Percentiles rank a stretch among this genome's conserved stretches.
Evolutionary conservation across 108 stramenopile genomes (phyloP).

Genomic region (Aurantiochytrium sp.): DNA sequence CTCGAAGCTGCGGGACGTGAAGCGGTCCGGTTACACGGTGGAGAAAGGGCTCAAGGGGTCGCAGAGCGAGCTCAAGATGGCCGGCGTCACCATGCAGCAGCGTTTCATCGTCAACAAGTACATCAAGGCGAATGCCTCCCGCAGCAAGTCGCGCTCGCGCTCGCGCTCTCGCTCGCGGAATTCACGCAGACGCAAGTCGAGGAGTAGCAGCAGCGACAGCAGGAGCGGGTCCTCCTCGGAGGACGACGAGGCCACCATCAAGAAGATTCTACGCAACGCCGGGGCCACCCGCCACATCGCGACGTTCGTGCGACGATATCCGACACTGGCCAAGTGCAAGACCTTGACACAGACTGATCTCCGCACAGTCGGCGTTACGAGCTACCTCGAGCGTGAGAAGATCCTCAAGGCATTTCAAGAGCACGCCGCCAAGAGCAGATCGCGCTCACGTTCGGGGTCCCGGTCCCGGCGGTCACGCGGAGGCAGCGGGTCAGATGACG

Average conservation of each 20-base stretch:
- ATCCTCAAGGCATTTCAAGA: not conserved
- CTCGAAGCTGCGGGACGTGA: no score
- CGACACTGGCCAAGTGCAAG: not conserved
- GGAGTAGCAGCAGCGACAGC: not conserved
- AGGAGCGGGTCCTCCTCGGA: not conserved
- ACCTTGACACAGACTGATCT: not conserved
- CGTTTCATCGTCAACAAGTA: no score
- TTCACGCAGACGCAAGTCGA: not conserved
- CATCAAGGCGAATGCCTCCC: no score
- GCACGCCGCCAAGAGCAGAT: not conserved
- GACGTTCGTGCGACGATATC: not conserved
- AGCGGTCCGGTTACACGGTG: no score
- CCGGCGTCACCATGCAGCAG: no score
- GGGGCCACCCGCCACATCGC: not conserved
- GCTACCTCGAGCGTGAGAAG: not conserved
- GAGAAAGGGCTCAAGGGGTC: no score
- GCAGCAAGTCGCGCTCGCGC: no score
- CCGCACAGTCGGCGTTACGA: not conserved
- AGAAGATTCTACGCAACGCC: not conserved
- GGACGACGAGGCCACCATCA: not conserved
- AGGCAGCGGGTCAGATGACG: not conserved
- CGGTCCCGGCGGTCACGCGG: not conserved
- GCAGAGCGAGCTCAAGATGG: no score
- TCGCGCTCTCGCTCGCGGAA: not conserved
- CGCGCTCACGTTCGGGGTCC: not conserved